phyloP scores from a whole-genome alignment of 202 grass and related monocot genomes.

The Zoysia matrella region DNA sequence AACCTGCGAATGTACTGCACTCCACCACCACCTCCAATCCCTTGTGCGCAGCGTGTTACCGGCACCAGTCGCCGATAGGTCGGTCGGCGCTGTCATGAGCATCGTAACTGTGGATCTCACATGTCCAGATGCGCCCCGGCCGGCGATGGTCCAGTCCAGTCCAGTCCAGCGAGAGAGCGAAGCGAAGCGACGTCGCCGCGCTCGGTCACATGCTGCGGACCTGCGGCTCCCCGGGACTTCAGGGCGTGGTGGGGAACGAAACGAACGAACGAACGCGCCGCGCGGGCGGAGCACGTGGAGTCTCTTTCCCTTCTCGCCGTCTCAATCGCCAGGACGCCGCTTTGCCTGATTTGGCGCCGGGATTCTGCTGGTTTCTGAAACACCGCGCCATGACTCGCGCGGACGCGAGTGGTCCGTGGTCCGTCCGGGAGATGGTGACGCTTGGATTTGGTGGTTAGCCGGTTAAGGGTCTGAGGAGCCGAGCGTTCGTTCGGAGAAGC shows the following conservation, averaged over 20 bases:
- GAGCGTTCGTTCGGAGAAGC: neutral
- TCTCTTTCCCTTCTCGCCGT: neutral
- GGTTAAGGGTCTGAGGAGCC: neutral
- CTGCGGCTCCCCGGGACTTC: neutral
- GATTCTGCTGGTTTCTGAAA: neutral
- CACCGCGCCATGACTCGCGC: no score
- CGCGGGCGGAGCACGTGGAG: neutral
- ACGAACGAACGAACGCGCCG: no score
- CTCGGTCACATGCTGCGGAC: neutral
- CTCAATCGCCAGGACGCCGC: neutral
- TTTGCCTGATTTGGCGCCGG: constrained; percentile 13
- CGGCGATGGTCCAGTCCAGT: neutral
- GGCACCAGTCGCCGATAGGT: neutral
- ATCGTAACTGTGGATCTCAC: neutral
- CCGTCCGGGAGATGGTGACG: neutral
- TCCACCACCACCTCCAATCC: neutral
- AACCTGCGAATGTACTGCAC: neutral
- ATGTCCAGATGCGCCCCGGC: neutral
- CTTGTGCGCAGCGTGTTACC: neutral
- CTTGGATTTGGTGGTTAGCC: neutral
- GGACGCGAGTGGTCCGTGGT: neutral
- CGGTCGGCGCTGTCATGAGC: neutral
- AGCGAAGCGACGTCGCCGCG: neutral
- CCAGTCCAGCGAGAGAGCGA: no score
- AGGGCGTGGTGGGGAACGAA: neutral